Evolutionary conservation across 176 grass and related monocot species (phyloP), one percentile per base, ranked within the genome.

Genomic region (Oryza glumipatula): DNA sequence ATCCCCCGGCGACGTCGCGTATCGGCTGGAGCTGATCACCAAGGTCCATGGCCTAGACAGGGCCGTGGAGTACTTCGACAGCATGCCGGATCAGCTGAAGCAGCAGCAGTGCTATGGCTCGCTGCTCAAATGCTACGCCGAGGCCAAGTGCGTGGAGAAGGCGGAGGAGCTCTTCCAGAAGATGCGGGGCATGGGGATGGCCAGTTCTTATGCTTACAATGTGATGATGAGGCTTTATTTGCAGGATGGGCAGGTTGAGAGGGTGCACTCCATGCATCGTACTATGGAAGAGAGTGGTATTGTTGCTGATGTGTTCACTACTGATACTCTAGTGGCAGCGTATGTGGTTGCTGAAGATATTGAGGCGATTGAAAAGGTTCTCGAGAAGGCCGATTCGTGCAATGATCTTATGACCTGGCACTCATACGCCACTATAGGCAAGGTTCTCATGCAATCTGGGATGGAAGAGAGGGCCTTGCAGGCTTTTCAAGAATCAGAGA

Each of bases 71-170:
- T 92, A 92, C 67, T 94, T 90, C 11, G 61, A 65, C 68, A 80
- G 35, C 54, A 33, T 92, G 72, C 67, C 90, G 12, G 82, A 60
- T 12, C 72, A 85, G 56, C 45, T 92, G 71, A 92, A 43, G 86
- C 46, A 76, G 6, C 65, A 24, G n/a, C 87, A 90, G 60, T 78
- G 87, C 70, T 88, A 94, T 16, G 90, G 85, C 69, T 80, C 92
- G 49, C 87, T 94, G 33, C 87, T 94, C 5, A 80, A 43, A 68
- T 94, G 92, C 80, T 94, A 94, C 3, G 80, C 12, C 7, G 76
- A 94, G 52, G 86, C 81, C 0, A 91, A 87, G 52, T 80, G 47
- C 2, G 58, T 78, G 0, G 83, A 81, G 28, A 77, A 89, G 83
- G 88, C 92, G 0, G 92, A 94, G 74, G 80, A 88, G 47, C 79